These are phyloP conservation scores for Orbilia quercus DNA, from an alignment of 2,329 filamentous ascomycete genomes.

Conservation along the genomic window DNA sequence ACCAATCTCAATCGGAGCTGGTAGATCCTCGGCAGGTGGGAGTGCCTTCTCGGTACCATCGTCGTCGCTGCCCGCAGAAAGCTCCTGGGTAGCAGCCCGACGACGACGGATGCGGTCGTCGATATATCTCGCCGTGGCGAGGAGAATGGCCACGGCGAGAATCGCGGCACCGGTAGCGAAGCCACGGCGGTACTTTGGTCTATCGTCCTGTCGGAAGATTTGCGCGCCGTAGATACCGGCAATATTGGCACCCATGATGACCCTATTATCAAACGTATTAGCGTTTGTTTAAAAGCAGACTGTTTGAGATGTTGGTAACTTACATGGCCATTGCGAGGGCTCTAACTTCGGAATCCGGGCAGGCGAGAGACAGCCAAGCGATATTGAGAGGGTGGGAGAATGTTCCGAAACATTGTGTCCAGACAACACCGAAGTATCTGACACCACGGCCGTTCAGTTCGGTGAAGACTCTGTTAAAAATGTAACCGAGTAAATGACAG, in stretches of 20 bases:
- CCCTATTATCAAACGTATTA: conserved; percentile 61
- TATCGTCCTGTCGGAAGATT: conserved; percentile 70
- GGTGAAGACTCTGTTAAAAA: conserved; percentile 69
- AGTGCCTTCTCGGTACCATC: conserved; percentile 36
- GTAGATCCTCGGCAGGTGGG: conserved; percentile 31
- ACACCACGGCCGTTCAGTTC: conserved; percentile 64
- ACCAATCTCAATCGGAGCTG: conserved; percentile 26
- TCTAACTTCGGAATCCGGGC: conserved; percentile 70
- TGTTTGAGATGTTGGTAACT: conserved; percentile 56
- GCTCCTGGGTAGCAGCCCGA: conserved; percentile 42
- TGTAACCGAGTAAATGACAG: conserved; percentile 67
- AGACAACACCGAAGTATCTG: conserved; percentile 69
- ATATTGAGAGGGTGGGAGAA: conserved; percentile 71
- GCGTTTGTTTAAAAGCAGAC: neutral
- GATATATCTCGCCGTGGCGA: conserved; percentile 65
- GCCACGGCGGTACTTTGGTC: conserved; percentile 67
- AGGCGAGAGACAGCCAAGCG: conserved; percentile 71
- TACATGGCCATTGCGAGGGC: conserved; percentile 72
- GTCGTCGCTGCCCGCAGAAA: conserved; percentile 33
- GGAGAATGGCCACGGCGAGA: conserved; percentile 64
- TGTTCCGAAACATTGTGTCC: conserved; percentile 69
- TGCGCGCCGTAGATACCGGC: conserved; percentile 73
- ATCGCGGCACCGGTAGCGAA: conserved; percentile 67
- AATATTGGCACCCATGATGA: conserved; percentile 73
- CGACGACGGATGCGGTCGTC: conserved; percentile 63